phyloP scores from a whole-genome alignment of 2,329 filamentous ascomycete genomes.

The Beauveria caledonica region DNA sequence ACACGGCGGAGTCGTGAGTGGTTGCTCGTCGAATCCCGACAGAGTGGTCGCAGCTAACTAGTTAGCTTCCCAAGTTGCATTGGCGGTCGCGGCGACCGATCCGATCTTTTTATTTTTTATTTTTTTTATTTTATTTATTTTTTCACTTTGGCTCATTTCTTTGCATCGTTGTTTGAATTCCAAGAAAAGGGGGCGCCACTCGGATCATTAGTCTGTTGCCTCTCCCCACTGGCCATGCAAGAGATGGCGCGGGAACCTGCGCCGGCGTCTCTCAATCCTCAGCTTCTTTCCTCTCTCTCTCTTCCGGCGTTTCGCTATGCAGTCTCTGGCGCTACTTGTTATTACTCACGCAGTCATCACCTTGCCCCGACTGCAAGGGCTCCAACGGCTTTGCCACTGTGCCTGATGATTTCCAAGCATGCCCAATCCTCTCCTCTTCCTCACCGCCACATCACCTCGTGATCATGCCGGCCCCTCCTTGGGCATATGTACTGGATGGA shows the following conservation, averaged over 20 bases:
- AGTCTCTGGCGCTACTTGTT: neutral
- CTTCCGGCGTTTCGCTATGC: no score
- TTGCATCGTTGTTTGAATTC: neutral
- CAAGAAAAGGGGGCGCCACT: slow-evolving; percentile 1
- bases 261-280: no score
- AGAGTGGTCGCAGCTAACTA: neutral
- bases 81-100: neutral
- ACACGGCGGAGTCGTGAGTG: neutral
- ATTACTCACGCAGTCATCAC: neutral
- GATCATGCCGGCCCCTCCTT: neutral
- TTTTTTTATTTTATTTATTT: no score
- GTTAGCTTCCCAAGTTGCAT: slow-evolving; percentile 1
- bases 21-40: neutral
- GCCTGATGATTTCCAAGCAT: neutral
- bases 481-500: neutral
- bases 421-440: neutral
- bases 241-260: neutral
- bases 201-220: neutral
- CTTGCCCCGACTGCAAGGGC: neutral
- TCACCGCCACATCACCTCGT: slow-evolving; percentile 6
- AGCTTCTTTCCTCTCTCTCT: neutral
- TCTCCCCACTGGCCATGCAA: neutral
- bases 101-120: slow-evolving; percentile 3
- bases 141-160: no score
- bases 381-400: neutral